A percentile compares a stretch with the other conserved stretches of the same genome.
phyloP scores from a whole-genome alignment of 1,284 basidiomycete genomes.

The Anthracocystis panici-leucophaei region DNA sequence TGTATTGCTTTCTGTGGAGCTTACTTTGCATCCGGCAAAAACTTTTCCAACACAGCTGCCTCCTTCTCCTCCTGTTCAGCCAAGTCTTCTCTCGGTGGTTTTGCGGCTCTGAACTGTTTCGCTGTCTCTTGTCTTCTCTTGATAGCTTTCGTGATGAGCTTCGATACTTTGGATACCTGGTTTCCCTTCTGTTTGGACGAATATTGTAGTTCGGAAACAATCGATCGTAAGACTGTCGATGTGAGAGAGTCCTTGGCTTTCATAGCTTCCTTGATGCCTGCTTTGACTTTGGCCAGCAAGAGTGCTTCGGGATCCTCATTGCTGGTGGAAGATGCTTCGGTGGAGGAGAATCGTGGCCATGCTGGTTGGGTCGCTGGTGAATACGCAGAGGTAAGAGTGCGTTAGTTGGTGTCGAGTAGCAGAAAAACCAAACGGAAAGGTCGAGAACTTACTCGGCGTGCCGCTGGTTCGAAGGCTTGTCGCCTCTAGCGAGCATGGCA shows the following conservation, averaged over 20 bases:
- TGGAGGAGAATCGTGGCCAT: constrained; percentile 35
- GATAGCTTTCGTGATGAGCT: constrained; percentile 55
- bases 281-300: constrained; percentile 50
- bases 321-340: constrained; percentile 15
- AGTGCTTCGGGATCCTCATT: constrained; percentile 42
- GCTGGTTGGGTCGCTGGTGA: constrained; percentile 11
- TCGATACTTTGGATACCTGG: constrained; percentile 43
- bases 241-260: constrained; percentile 55
- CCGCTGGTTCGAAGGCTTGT: constrained; percentile 13
- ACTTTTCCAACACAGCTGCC: constrained; percentile 42
- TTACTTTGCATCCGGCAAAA: constrained; percentile 44
- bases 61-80: constrained; percentile 61
- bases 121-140: constrained; percentile 52
- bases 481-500: constrained; percentile 34
- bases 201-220: constrained; percentile 60
- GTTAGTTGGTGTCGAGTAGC: background rate
- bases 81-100: constrained; percentile 56
- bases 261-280: constrained; percentile 59
- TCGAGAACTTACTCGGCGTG: constrained; percentile 17
- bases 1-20: background rate
- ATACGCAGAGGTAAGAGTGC: background rate
- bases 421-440: background rate
- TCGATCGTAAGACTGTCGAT: constrained; percentile 54
- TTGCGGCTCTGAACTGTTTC: constrained; percentile 52
- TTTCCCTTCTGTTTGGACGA: constrained; percentile 50